Base-by-base conservation (phyloP, 306 rosid genomes). In the Datisca glomerata region DNA sequence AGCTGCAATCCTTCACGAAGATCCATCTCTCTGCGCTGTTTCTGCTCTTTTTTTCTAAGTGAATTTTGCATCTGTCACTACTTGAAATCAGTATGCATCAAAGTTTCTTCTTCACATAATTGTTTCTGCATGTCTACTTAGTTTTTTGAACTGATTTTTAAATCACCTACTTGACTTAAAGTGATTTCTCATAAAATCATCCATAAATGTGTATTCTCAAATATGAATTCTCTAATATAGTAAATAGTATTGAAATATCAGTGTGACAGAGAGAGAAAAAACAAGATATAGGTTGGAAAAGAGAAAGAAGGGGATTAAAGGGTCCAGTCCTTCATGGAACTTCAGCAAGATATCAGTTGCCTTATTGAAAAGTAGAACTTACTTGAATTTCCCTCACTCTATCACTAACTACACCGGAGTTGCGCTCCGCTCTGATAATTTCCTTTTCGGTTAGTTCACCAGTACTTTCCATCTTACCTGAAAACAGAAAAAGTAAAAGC, bases 351-450 rank as follows among this genome's bases (percentile, higher is more conserved):
- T 18, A 49, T 21, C 13, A 10, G 14, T 27, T 28, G 42, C 29
- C n/a, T 18, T 28, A 28, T 27, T 16, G 28, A 35, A 47, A 21
- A 18, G 19, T 24, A 16, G 45, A 19, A 72, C 98, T 61, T 65
- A 84, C 98, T 73, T 91, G 98, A 62, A 91, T 91, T 60, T 91
- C 96, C 70, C 98, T 80, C 61, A 91, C 79, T 80, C 71, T 77
- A 43, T 47, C 61, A 66, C 98, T 91, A 51, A 89, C 42, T 32
- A 89, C 72, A 33, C 95, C 98, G 8, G 95, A 74, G 53, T 89
- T 89, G 62, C 98, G 80, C 63, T 84, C 98, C 12, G 93, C 95
- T 73, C 98, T 75, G 55, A 89, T 89, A 53, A 91, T 70, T 74
- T 84, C 96, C 72, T 71, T 84, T 54, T 91, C 96, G 6, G 92